A percentile compares a stretch with the other conserved stretches of the same genome.
phyloP scores from a whole-genome alignment of 352 stramenopile species.

The Phytopythium ostracodes region DNA sequence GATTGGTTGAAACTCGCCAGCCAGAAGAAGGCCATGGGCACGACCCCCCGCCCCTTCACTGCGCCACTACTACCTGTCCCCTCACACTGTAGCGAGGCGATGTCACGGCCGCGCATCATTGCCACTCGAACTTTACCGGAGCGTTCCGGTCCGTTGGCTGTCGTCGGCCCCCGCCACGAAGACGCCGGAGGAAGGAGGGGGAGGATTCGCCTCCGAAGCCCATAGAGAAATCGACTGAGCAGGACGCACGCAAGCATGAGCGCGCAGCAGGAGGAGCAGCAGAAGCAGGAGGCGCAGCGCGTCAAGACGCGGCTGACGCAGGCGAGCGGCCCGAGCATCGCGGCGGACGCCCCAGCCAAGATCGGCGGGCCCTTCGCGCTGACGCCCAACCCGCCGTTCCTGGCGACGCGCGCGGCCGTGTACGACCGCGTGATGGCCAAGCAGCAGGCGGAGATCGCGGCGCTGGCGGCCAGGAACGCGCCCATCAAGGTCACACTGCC shows the following conservation, averaged over 20 bases:
- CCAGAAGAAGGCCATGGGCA: not conserved
- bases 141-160: not conserved
- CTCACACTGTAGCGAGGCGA: not conserved
- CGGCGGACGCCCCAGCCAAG: slow-evolving; percentile 43
- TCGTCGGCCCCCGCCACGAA: not conserved
- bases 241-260: slow-evolving; percentile 4
- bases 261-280: slow-evolving; percentile 7
- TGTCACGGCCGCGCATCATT: not conserved
- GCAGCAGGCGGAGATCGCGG: slow-evolving; percentile 65
- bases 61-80: not conserved
- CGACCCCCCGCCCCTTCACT: no score
- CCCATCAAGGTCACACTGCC: slow-evolving; percentile 97
- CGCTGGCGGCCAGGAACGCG: slow-evolving; percentile 78
- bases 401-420: slow-evolving; percentile 70
- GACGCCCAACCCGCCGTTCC: slow-evolving; percentile 80
- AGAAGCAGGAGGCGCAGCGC: slow-evolving; percentile 36
- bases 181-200: not conserved
- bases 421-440: slow-evolving; percentile 84
- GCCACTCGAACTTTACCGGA: slow-evolving; percentile 1
- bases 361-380: slow-evolving; percentile 83
- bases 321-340: slow-evolving; percentile 67
- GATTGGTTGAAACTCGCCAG: not conserved
- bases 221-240: not conserved
- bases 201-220: not conserved
- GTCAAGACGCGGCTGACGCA: slow-evolving; percentile 79